Conservation (phyloP, 768 basidiomycete genomes). For the Suillus variegatus region DNA sequence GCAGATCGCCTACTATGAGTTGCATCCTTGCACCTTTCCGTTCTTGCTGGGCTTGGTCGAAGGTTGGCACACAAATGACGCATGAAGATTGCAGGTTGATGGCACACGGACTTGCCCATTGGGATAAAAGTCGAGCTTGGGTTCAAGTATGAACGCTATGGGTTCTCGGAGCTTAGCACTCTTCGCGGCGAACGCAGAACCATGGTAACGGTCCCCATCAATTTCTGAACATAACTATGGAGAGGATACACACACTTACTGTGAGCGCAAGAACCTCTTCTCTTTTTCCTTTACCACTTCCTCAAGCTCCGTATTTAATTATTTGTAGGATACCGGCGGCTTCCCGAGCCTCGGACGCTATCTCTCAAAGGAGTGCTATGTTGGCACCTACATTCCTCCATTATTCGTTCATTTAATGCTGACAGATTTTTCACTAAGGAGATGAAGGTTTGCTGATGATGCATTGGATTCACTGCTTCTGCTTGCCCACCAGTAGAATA, state of each 20-base stretch:
- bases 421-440: conserved; percentile 59
- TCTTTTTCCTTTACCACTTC: conserved; percentile 73
- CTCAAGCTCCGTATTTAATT: conserved; percentile 65
- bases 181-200: conserved; percentile 68
- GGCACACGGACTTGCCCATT: conserved; percentile 90
- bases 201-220: background rate
- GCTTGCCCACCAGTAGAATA: conserved; percentile 32
- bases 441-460: conserved; percentile 49
- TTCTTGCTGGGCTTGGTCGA: conserved; percentile 37
- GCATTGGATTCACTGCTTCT: conserved; percentile 34
- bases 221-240: background rate
- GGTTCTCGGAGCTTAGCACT: conserved; percentile 90
- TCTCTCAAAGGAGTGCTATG: conserved; percentile 46
- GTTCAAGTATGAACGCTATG: conserved; percentile 85
- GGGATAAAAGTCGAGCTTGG: conserved; percentile 89
- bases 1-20: conserved; percentile 69
- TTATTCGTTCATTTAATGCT: conserved; percentile 58
- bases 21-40: conserved; percentile 59
- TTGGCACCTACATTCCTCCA: conserved; percentile 71
- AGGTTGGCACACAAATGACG: conserved; percentile 86
- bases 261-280: conserved; percentile 74
- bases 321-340: conserved; percentile 36
- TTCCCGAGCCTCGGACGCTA: conserved; percentile 38
- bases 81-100: conserved; percentile 81
- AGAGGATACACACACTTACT: conserved; percentile 55